Base-by-base conservation (phyloP, 1,284 basidiomycete species). In the Peniophora sp. region DNA sequence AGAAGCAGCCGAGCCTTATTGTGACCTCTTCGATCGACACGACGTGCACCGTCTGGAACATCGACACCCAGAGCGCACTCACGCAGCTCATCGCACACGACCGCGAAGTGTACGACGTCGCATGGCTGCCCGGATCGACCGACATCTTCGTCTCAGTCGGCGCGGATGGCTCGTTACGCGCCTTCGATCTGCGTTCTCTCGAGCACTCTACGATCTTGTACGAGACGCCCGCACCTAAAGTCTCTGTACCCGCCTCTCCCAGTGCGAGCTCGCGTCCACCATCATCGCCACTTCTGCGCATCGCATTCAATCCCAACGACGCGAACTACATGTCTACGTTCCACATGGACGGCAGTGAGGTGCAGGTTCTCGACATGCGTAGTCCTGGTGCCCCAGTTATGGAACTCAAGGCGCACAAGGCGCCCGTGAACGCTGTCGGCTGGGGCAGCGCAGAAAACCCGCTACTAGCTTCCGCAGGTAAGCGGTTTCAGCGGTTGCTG, bases 121-220 rank as follows among this genome's bases (percentile, higher is more conserved):
- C 92, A 39, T 98, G 97, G 96, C 81, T 97, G n/a, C 97, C 97
- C 1, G 83, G 87, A n/a, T 96, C 92, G 11, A 90, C 91, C 3
- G 95, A 99, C 66, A 95, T 98, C 57, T 99, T 99, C 67, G 95
- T 98, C 32, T 96, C 92, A 14, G 97, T 99, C 19, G 97, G 97
- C 22, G 97, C 96, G 12, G 97, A 99, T 64, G 97, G 97, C 11
- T 93, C 89, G 53, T 74, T 99, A 35, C 89, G 97, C 47, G 95
- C 97, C 8, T 99, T 99, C 65, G 97, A 99, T 68, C 72, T 99
- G 51, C 85, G 97, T 36, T 92, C 89, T 59, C 77, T 99, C 45
- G 97, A 99, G 65, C 97, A 99, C 68, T 97, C 94, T 8, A 99
- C 97, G 2, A 99, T 99, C 61, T 78, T 99, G 45, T 99, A 98